Evolutionary conservation across 306 rosid genomes (phyloP).

Genomic region (Glycine tomentella): DNA sequence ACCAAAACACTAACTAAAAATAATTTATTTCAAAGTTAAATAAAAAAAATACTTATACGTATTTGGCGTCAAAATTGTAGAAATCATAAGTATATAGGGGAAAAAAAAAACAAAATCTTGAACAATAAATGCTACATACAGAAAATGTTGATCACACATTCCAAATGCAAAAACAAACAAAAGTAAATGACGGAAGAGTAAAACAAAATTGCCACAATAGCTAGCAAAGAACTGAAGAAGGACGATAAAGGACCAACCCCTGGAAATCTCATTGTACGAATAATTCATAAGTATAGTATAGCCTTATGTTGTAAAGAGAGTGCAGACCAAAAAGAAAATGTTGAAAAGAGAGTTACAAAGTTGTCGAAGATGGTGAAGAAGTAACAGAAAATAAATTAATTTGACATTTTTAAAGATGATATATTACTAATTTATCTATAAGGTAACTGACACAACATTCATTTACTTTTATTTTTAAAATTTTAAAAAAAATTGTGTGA

Average conservation of each 20-base stretch:
- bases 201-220: neutral
- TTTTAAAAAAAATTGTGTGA: too few relatives aligned
- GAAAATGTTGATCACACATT: neutral
- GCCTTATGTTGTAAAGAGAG: too few relatives aligned
- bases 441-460: too few relatives aligned
- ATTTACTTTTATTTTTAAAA: too few relatives aligned
- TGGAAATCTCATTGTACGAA: neutral
- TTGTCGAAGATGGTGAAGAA: too few relatives aligned
- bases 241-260: neutral
- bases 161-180: neutral
- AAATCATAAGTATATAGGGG: neutral
- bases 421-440: too few relatives aligned
- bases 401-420: too few relatives aligned
- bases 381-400: too few relatives aligned
- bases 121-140: neutral
- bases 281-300: neutral
- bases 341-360: too few relatives aligned
- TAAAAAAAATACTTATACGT: neutral
- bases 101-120: neutral
- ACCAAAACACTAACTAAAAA: too few relatives aligned
- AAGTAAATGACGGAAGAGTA: neutral
- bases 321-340: too few relatives aligned
- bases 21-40: too few relatives aligned
- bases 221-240: neutral
- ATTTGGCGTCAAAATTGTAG: neutral